Conservation (phyloP, 192 early-diverging fungal genomes). For the Glomus cerebriforme region DNA sequence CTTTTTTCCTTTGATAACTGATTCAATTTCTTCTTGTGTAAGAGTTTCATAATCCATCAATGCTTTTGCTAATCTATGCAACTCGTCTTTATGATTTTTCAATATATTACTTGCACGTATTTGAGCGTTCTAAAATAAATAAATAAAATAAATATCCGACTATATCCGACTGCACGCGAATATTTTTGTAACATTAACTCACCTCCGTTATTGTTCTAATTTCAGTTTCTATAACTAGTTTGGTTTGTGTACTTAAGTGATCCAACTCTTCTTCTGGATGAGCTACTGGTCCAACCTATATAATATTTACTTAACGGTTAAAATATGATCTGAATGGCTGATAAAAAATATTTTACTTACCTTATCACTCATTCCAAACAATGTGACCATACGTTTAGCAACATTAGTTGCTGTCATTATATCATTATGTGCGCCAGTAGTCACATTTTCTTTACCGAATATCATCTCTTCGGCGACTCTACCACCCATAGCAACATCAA, state of each 20-base stretch:
- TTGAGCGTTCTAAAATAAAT: conserved; percentile 57
- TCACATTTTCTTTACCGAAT: conserved; percentile 92
- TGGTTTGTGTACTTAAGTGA: conserved; percentile 70
- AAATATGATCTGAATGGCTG: not conserved
- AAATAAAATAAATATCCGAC: not conserved
- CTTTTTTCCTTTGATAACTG: conserved; percentile 69
- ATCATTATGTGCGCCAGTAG: conserved; percentile 92
- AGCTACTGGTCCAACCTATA: conserved; percentile 74
- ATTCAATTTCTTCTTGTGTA: conserved; percentile 82
- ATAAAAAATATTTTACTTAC: not conserved
- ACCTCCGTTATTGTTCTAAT: conserved; percentile 77
- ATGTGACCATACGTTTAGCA: conserved; percentile 88
- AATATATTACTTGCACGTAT: conserved; percentile 72
- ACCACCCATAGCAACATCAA: conserved; percentile 99
- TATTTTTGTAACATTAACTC: conserved; percentile 33
- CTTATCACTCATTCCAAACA: conserved; percentile 94
- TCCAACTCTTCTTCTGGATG: conserved; percentile 77
- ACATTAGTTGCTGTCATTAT: conserved; percentile 86
- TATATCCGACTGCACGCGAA: not conserved
- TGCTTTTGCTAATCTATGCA: conserved; percentile 89
- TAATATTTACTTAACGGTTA: not conserved
- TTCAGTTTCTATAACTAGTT: conserved; percentile 83
- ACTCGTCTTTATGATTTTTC: conserved; percentile 77
- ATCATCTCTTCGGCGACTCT: conserved; percentile 96
- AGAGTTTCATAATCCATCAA: conserved; percentile 96